These are phyloP conservation scores for Naganishia kalamii DNA, from an alignment of 768 basidiomycete species.

Conservation along the genomic window DNA sequence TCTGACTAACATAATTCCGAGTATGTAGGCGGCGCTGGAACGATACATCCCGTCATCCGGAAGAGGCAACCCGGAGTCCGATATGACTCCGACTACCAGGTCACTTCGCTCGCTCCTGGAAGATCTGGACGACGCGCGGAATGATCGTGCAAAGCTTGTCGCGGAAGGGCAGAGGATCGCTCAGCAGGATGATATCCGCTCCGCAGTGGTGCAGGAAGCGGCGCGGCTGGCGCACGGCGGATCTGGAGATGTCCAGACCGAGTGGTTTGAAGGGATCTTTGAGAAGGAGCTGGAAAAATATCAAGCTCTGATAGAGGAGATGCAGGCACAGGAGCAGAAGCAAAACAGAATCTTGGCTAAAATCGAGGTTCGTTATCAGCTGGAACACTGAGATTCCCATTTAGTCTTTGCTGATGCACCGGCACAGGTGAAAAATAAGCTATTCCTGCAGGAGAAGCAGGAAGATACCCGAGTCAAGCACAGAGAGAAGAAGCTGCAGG, in stretches of 20 bases:
- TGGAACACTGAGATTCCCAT: neutral
- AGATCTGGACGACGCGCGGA: slow-evolving; percentile 65
- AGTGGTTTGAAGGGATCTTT: slow-evolving; percentile 78
- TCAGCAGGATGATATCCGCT: slow-evolving; percentile 65
- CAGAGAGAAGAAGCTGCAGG: slow-evolving; percentile 72
- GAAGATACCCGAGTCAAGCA: slow-evolving; percentile 72
- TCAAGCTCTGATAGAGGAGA: slow-evolving; percentile 56
- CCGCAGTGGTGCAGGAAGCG: slow-evolving; percentile 62
- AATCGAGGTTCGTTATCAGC: slow-evolving; percentile 57
- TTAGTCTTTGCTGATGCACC: neutral
- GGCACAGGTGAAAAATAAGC: slow-evolving; percentile 59
- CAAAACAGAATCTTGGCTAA: slow-evolving; percentile 62
- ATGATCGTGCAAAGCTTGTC: slow-evolving; percentile 59
- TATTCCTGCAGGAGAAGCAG: slow-evolving; percentile 68
- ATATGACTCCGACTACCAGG: slow-evolving; percentile 36
- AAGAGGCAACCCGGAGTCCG: slow-evolving; percentile 39
- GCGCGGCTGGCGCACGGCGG: slow-evolving; percentile 57
- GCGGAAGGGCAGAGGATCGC: slow-evolving; percentile 60
- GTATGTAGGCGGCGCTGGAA: slow-evolving; percentile 25
- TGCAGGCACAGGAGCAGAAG: slow-evolving; percentile 57
- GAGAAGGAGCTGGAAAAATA: slow-evolving; percentile 76
- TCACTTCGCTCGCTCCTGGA: slow-evolving; percentile 58
- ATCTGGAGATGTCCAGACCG: slow-evolving; percentile 61
- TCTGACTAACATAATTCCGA: neutral
- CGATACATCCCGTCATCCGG: slow-evolving; percentile 49